Evolutionary conservation across 1,284 basidiomycete genomes (phyloP).

Genomic region (Trametes versicolor): DNA sequence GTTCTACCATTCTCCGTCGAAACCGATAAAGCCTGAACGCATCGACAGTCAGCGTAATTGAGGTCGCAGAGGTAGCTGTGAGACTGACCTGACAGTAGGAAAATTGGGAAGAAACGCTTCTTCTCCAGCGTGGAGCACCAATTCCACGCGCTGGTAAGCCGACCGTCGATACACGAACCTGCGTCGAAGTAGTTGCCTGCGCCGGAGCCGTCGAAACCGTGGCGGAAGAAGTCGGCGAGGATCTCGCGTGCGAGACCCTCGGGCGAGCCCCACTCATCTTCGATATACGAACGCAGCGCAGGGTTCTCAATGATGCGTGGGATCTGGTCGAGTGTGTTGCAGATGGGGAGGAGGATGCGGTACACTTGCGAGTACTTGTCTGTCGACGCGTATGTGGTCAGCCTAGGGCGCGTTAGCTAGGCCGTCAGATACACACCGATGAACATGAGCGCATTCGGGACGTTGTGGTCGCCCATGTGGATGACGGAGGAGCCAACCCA

Average conservation of each 20-base stretch:
- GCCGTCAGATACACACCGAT: conserved; percentile 55
- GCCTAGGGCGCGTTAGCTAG: background rate
- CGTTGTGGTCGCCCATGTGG: conserved; percentile 83
- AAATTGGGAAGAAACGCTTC: conserved; percentile 83
- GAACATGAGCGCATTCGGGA: conserved; percentile 87
- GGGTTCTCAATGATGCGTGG: conserved; percentile 70
- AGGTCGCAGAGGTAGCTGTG: background rate
- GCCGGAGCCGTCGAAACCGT: conserved; percentile 85
- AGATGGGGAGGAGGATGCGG: conserved; percentile 84
- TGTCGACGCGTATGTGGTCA: conserved; percentile 29
- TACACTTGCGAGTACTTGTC: conserved; percentile 91
- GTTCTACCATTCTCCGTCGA: conserved; percentile 83
- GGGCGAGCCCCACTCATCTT: conserved; percentile 78
- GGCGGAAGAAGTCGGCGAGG: conserved; percentile 82
- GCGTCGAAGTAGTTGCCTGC: conserved; percentile 85
- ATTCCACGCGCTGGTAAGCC: conserved; percentile 87
- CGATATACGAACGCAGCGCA: conserved; percentile 77
- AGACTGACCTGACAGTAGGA: conserved; percentile 74
- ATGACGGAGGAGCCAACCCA: conserved; percentile 75
- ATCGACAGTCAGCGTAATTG: background rate
- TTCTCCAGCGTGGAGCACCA: conserved; percentile 86
- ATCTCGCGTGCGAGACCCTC: conserved; percentile 76
- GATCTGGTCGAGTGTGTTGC: conserved; percentile 79
- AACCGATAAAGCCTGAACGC: conserved; percentile 75
- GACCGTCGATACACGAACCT: conserved; percentile 67